Percentiles rank a stretch among this genome's conserved stretches.
Conservation (phyloP, 768 basidiomycete genomes). For the Neoboletus magnificus region DNA sequence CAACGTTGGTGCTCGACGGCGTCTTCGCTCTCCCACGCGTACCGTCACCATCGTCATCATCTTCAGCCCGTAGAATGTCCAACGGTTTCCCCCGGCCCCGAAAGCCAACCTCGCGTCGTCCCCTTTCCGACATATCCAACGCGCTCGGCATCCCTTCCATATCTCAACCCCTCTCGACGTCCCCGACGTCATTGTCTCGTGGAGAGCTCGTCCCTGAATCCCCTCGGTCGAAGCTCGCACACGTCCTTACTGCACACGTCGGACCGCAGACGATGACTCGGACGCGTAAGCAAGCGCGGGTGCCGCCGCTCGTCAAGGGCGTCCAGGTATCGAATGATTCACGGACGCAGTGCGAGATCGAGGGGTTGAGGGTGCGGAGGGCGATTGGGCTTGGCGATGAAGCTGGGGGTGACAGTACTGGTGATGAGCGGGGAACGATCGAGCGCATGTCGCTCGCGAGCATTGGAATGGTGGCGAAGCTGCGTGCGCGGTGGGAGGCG, state of each 20-base stretch:
- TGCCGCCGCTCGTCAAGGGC: neutral
- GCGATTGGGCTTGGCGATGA: neutral
- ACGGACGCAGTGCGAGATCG: conserved; percentile 7
- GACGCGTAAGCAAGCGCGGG: neutral
- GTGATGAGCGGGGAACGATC: neutral
- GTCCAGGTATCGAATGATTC: conserved; percentile 3
- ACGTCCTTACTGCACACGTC: conserved; percentile 8
- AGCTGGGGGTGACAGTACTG: no score
- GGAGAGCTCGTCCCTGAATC: conserved; percentile 1
- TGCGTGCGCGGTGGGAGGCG: conserved; percentile 22
- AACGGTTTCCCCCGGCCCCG: neutral
- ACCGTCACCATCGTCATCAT: neutral
- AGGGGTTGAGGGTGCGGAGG: neutral
- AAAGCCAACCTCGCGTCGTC: neutral
- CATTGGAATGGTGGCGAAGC: conserved; percentile 19
- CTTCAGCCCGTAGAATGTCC: neutral
- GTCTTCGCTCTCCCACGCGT: conserved; percentile 17
- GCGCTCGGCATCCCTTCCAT: neutral
- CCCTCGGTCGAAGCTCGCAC: conserved; percentile 22
- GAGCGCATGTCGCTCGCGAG: conserved; percentile 1
- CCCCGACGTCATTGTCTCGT: neutral
- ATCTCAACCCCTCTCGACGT: neutral
- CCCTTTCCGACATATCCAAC: neutral
- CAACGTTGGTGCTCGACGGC: conserved; percentile 19
- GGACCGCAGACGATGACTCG: neutral